Percentiles rank a stretch among this genome's conserved stretches.
Conservation (phyloP, 768 basidiomycete genomes). For the Lentinula raphanica region DNA sequence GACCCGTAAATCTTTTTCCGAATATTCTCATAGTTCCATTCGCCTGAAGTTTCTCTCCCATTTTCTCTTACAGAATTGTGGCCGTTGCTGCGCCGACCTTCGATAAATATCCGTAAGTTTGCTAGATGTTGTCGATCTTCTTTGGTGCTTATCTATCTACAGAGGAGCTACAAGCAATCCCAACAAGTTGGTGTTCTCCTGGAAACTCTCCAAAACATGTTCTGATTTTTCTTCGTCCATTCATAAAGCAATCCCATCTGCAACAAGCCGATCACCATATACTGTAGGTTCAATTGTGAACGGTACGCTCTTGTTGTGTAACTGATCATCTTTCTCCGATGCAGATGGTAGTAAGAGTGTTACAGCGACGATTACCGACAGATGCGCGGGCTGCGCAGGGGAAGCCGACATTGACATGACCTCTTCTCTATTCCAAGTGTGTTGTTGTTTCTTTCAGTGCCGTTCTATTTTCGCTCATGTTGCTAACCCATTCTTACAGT, state of each 20-base stretch:
- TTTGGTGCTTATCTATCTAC: not conserved
- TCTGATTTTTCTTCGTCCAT: not conserved
- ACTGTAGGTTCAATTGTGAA: too few species aligned
- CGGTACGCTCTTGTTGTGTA: too few species aligned
- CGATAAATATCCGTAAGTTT: constrained; percentile 29
- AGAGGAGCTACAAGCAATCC: not conserved
- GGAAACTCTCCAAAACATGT: not conserved
- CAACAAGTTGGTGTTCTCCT: not conserved
- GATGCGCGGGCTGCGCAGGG: constrained; percentile 10
- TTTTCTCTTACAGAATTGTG: constrained; percentile 16
- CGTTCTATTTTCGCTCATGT: not conserved
- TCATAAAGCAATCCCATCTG: constrained; percentile 12
- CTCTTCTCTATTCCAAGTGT: not conserved
- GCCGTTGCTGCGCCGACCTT: constrained; percentile 30
- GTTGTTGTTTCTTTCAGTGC: not conserved
- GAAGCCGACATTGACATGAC: constrained; percentile 8
- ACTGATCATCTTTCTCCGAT: not conserved
- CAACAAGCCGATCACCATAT: not conserved
- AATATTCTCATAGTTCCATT: too few species aligned
- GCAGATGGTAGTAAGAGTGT: constrained; percentile 10
- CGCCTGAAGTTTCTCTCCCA: not conserved
- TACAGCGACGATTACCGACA: constrained; percentile 9
- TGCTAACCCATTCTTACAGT: not conserved
- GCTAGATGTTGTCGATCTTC: not conserved
- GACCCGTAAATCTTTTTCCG: constrained; percentile 13